Evolutionary conservation across 164 flowering plant genomes (phyloP).

Genomic region (Cinnamomum chago): DNA sequence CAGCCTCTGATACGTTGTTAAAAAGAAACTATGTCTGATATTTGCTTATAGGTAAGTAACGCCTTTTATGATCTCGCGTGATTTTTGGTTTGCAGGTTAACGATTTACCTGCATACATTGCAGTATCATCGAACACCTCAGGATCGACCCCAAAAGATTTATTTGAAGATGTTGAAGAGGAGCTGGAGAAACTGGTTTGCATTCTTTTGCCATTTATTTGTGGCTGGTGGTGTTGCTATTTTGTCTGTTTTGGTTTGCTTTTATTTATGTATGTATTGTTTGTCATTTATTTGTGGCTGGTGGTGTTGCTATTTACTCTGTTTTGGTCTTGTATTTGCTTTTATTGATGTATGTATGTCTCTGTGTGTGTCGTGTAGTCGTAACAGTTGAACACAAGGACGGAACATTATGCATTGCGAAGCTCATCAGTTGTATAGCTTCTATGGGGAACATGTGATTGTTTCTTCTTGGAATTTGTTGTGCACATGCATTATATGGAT

Average conservation of each 20-base stretch:
- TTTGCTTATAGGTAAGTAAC: neutral
- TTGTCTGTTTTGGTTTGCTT: neutral
- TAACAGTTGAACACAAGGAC: too few relatives aligned
- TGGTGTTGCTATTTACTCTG: neutral
- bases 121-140: too few relatives aligned
- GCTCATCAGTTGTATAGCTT: too few relatives aligned
- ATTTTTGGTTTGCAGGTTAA: conserved; percentile 54
- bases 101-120: conserved; percentile 61
- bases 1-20: too few relatives aligned
- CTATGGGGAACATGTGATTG: too few relatives aligned
- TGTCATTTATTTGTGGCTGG: neutral
- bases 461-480: too few relatives aligned
- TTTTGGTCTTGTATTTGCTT: neutral
- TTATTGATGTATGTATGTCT: too few relatives aligned
- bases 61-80: neutral
- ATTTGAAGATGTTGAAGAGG: conserved; percentile 90
- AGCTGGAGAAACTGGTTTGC: conserved; percentile 73
- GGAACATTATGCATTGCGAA: too few relatives aligned
- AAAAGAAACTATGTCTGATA: too few relatives aligned
- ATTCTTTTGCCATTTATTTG: neutral
- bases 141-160: conserved; percentile 95
- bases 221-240: neutral
- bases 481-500: too few relatives aligned
- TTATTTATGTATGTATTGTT: too few relatives aligned
- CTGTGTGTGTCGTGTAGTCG: too few relatives aligned